Conservation (phyloP, 163 green algal genomes). For the Prototheca wickerhamii region DNA sequence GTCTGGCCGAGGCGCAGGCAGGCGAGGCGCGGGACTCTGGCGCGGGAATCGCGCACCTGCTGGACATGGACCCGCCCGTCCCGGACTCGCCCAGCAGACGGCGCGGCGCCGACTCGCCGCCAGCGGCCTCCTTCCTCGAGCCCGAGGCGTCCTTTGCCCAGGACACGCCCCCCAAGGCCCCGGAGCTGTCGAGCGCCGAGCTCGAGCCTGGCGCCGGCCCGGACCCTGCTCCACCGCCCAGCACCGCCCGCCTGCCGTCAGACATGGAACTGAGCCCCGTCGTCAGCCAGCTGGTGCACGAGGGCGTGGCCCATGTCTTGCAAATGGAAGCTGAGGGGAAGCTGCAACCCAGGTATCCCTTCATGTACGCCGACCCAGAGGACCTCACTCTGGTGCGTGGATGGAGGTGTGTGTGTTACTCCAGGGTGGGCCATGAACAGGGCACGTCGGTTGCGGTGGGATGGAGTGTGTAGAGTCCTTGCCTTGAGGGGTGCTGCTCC, state of each 20-base stretch:
- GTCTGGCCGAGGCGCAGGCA: not conserved
- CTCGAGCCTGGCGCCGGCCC: too few species aligned
- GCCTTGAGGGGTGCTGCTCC: too few species aligned
- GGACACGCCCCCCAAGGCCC: too few species aligned
- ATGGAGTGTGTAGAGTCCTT: not conserved
- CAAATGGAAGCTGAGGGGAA: constrained; percentile 42
- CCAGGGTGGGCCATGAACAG: not conserved
- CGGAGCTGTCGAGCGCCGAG: too few species aligned
- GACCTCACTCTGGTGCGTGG: constrained; percentile 34
- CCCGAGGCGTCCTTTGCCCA: too few species aligned
- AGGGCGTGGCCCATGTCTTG: constrained; percentile 48
- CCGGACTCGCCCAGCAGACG: too few species aligned
- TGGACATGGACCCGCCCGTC: too few species aligned
- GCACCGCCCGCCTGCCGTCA: too few species aligned
- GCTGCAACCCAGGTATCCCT: constrained; percentile 53
- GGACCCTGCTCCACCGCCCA: not conserved
- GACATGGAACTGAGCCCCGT: too few species aligned
- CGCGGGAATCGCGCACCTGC: too few species aligned
- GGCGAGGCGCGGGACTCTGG: not conserved
- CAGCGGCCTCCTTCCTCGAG: too few species aligned
- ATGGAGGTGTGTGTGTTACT: not conserved
- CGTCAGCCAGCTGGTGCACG: constrained; percentile 51
- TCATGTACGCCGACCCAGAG: constrained; percentile 49
- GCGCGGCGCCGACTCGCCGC: too few species aligned
- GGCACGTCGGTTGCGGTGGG: not conserved